phyloP scores from a whole-genome alignment of 768 basidiomycete genomes.

The Jaapia argillacea region DNA sequence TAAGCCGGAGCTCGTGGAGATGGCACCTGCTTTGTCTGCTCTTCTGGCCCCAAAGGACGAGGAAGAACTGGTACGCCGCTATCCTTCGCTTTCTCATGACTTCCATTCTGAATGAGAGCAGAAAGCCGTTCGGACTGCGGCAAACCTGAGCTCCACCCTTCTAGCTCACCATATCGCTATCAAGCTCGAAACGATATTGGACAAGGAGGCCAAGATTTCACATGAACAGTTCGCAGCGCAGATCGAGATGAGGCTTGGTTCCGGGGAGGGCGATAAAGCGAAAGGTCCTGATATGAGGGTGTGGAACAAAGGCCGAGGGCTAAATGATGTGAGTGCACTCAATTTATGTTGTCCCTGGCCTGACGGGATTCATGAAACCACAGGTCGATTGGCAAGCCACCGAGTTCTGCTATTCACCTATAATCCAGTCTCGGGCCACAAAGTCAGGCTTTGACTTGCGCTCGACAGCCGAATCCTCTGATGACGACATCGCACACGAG shows the following conservation, averaged over 20 bases:
- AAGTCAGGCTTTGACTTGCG: slow-evolving; percentile 80
- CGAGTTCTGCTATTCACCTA: slow-evolving; percentile 92
- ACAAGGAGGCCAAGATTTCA: slow-evolving; percentile 82
- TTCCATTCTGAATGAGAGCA: slow-evolving; percentile 21
- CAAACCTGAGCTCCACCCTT: slow-evolving; percentile 75
- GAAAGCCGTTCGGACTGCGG: slow-evolving; percentile 72
- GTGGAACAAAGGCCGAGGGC: slow-evolving; percentile 70
- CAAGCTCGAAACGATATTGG: slow-evolving; percentile 84
- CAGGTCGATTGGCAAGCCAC: slow-evolving; percentile 86
- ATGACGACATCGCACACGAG: slow-evolving; percentile 74
- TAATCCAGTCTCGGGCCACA: slow-evolving; percentile 88
- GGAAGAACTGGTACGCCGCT: slow-evolving; percentile 72
- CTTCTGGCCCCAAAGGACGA: slow-evolving; percentile 85
- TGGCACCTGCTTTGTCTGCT: slow-evolving; percentile 62
- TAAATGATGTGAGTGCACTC: slow-evolving; percentile 54
- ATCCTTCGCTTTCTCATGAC: not conserved
- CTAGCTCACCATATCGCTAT: slow-evolving; percentile 79
- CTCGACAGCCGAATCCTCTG: slow-evolving; percentile 77
- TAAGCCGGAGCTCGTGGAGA: slow-evolving; percentile 73
- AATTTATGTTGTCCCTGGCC: too few relatives aligned
- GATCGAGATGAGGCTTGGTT: slow-evolving; percentile 83
- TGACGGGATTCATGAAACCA: not conserved
- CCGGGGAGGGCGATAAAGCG: slow-evolving; percentile 63
- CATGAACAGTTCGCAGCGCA: slow-evolving; percentile 81
- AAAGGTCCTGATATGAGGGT: slow-evolving; percentile 90